A percentile compares a stretch with the other conserved stretches of the same genome.
phyloP scores from a whole-genome alignment of 2,329 filamentous ascomycete genomes.

The Trichoderma sp. region DNA sequence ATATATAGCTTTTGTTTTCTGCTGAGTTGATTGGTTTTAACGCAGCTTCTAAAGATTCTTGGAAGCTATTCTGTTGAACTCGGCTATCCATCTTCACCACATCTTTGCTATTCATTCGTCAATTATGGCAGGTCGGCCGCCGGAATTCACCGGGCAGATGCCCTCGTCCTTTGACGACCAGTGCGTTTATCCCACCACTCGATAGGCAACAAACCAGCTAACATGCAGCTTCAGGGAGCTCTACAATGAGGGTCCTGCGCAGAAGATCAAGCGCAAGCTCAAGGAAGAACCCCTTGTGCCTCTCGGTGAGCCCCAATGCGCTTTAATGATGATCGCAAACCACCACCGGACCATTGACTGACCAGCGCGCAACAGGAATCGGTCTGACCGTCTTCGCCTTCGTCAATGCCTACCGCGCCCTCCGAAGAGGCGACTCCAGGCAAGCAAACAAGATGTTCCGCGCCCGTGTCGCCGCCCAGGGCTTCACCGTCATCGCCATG shows the following conservation, averaged over 20 bases:
- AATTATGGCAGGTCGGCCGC: slow-evolving; percentile 34
- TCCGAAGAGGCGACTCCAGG: slow-evolving; percentile 80
- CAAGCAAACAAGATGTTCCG: slow-evolving; percentile 96
- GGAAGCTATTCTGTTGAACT: not conserved
- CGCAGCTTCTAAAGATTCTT: not conserved
- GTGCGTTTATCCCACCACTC: slow-evolving; percentile 45
- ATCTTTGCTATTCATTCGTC: not conserved
- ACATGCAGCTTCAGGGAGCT: slow-evolving; percentile 61
- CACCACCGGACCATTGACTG: slow-evolving; percentile 10
- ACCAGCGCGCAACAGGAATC: slow-evolving; percentile 53
- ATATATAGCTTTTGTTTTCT: not conserved
- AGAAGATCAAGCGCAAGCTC: slow-evolving; percentile 76
- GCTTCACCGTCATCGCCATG: slow-evolving; percentile 87
- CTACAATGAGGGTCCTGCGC: slow-evolving; percentile 74
- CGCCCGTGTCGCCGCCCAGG: slow-evolving; percentile 88
- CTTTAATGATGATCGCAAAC: not conserved
- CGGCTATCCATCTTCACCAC: not conserved
- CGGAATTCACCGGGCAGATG: slow-evolving; percentile 48
- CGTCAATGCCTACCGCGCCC: slow-evolving; percentile 77
- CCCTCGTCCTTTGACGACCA: slow-evolving; percentile 81
- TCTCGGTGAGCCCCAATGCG: slow-evolving; percentile 54
- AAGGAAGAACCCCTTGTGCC: slow-evolving; percentile 90
- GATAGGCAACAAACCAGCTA: not conserved
- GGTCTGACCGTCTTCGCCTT: slow-evolving; percentile 82
- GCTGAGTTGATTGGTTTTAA: not conserved